Conservation (phyloP, 306 rosid species). For the Medicago arabica region DNA sequence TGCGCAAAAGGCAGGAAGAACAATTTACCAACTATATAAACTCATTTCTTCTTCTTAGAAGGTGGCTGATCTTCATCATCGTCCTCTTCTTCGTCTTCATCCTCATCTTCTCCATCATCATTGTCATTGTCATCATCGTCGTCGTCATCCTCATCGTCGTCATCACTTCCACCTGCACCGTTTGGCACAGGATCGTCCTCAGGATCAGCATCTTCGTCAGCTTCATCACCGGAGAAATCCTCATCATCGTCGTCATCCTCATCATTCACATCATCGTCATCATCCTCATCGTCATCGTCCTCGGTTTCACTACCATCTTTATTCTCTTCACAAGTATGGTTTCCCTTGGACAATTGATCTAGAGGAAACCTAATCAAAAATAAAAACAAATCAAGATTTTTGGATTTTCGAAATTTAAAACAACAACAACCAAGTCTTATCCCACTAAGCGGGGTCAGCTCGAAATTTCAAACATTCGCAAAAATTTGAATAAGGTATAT, state of each 20-base stretch:
- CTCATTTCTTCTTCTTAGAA: slow-evolving; percentile 81
- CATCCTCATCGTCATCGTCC: slow-evolving; percentile 65
- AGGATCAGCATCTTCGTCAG: slow-evolving; percentile 67
- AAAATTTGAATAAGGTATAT: neutral
- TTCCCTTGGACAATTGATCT: slow-evolving; percentile 50
- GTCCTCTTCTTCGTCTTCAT: slow-evolving; percentile 58
- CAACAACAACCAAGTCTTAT: neutral
- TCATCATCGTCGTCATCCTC: slow-evolving; percentile 70
- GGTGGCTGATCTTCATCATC: slow-evolving; percentile 66
- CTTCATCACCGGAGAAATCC: slow-evolving; percentile 74
- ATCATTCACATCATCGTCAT: slow-evolving; percentile 70
- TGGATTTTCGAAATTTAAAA: neutral
- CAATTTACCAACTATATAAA: slow-evolving; percentile 9
- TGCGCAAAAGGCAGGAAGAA: slow-evolving; percentile 12
- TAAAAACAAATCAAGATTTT: slow-evolving; percentile 19
- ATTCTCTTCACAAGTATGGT: slow-evolving; percentile 53
- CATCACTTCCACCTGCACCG: slow-evolving; percentile 59
- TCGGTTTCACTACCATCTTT: slow-evolving; percentile 83
- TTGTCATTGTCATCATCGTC: slow-evolving; percentile 35
- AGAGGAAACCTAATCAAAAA: slow-evolving; percentile 68
- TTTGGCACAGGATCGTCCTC: slow-evolving; percentile 70
- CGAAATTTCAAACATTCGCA: neutral
- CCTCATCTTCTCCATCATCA: slow-evolving; percentile 33
- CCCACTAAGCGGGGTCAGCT: too few species aligned
- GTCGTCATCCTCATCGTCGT: slow-evolving; percentile 41